Conservation (phyloP, 2,329 filamentous ascomycete species). For the Penicillium sp. region DNA sequence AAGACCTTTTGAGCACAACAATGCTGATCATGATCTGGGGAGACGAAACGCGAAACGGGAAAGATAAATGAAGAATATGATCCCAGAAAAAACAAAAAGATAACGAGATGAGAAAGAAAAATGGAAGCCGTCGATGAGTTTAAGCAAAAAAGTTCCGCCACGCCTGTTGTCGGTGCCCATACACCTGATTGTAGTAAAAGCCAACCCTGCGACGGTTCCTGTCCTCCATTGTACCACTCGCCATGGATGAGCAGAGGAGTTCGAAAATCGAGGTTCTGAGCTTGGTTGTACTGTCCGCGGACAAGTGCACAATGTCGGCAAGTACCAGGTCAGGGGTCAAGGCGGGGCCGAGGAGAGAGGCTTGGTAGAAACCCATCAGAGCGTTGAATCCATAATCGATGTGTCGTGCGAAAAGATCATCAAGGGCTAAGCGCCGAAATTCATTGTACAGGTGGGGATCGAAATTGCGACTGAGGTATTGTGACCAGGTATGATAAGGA, state of each 20-base stretch:
- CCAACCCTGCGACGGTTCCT: constrained; percentile 49
- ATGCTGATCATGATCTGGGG: constrained; percentile 25
- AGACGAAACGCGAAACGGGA: constrained; percentile 7
- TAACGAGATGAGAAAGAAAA: not conserved
- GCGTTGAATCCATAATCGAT: constrained; percentile 61
- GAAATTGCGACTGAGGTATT: constrained; percentile 73
- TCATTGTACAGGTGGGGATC: constrained; percentile 75
- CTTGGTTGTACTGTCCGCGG: constrained; percentile 29
- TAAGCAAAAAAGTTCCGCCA: constrained; percentile 41
- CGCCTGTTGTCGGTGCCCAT: constrained; percentile 13
- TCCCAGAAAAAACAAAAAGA: constrained; percentile 6
- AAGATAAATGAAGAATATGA: constrained; percentile 18
- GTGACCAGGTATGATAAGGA: constrained; percentile 74
- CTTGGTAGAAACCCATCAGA: constrained; percentile 67
- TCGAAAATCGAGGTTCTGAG: constrained; percentile 1
- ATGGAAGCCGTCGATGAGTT: constrained; percentile 7
- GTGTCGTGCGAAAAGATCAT: constrained; percentile 59
- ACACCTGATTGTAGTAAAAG: constrained; percentile 16
- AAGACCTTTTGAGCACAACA: constrained; percentile 21
- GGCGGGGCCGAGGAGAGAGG: constrained; percentile 55
- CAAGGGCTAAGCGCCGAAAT: constrained; percentile 67
- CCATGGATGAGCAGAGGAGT: constrained; percentile 7
- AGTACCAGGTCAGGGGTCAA: constrained; percentile 57
- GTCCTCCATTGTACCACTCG: constrained; percentile 54
- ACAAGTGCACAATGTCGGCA: constrained; percentile 57